phyloP scores from a whole-genome alignment of 306 rosid genomes.

The Prunus salicina region DNA sequence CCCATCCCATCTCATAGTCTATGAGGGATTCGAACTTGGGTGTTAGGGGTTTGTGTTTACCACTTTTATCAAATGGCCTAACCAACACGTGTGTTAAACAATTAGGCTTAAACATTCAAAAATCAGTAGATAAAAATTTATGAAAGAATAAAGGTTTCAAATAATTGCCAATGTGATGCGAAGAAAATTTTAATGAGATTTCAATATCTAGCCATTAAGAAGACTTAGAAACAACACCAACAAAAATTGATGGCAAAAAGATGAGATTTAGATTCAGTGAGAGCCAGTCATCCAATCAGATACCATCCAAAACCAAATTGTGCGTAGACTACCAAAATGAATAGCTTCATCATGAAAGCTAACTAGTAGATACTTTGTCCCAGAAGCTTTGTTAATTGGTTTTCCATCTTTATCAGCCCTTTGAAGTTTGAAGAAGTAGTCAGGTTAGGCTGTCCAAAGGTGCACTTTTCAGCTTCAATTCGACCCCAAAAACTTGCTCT shows the following conservation, averaged over 20 bases:
- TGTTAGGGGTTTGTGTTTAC: too few relatives aligned
- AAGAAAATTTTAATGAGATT: not conserved
- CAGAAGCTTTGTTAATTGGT: not conserved
- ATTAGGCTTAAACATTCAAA: not conserved
- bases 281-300: not conserved
- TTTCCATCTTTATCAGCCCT: not conserved
- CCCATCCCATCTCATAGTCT: too few relatives aligned
- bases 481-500: not conserved
- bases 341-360: too few relatives aligned
- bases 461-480: not conserved
- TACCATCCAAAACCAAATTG: slow-evolving; percentile 7
- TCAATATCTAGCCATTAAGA: not conserved
- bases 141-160: not conserved
- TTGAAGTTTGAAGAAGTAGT: not conserved
- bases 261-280: not conserved
- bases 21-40: too few relatives aligned
- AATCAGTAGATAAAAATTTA: not conserved
- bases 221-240: not conserved
- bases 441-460: not conserved
- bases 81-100: not conserved
- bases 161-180: not conserved
- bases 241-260: not conserved
- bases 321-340: not conserved
- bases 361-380: too few relatives aligned
- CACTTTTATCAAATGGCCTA: too few relatives aligned